phyloP scores from a whole-genome alignment of 306 rosid species.

The Dicorynia guianensis region DNA sequence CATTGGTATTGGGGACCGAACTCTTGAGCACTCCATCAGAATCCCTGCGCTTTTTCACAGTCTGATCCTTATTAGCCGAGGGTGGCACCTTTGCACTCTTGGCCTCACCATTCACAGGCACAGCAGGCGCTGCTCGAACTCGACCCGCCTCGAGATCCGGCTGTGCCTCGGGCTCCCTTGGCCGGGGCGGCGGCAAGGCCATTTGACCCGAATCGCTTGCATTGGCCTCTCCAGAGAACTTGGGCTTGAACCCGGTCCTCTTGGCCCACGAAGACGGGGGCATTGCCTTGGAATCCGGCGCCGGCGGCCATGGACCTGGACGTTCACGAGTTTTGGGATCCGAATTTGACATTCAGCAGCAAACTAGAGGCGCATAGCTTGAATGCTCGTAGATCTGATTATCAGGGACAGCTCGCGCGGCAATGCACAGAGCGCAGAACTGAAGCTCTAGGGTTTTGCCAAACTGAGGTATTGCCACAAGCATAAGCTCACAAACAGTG shows the following conservation, averaged over 20 bases:
- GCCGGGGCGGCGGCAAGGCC: constrained; percentile 48
- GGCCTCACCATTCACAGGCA: constrained; percentile 52
- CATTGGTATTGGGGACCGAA: constrained; percentile 52
- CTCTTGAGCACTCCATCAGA: constrained; percentile 69
- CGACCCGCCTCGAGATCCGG: constrained; percentile 79
- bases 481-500: background rate
- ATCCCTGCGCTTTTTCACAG: constrained; percentile 71
- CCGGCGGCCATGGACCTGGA: constrained; percentile 90
- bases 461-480: background rate
- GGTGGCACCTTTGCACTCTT: constrained; percentile 45
- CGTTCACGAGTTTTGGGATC: constrained; percentile 73
- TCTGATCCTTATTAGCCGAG: constrained; percentile 49
- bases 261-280: constrained; percentile 98
- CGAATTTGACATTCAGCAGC: constrained; percentile 61
- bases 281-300: constrained; percentile 57
- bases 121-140: constrained; percentile 22
- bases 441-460: constrained; percentile 50
- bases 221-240: constrained; percentile 93
- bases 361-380: constrained; percentile 51
- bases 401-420: background rate
- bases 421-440: background rate
- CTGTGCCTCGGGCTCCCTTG: constrained; percentile 45
- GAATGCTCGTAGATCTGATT: constrained; percentile 58
- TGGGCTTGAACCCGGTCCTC: constrained; percentile 87
- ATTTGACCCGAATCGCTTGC: constrained; percentile 71